Base-by-base conservation (phyloP, 441 rosid species). In the Capsella rubella region DNA sequence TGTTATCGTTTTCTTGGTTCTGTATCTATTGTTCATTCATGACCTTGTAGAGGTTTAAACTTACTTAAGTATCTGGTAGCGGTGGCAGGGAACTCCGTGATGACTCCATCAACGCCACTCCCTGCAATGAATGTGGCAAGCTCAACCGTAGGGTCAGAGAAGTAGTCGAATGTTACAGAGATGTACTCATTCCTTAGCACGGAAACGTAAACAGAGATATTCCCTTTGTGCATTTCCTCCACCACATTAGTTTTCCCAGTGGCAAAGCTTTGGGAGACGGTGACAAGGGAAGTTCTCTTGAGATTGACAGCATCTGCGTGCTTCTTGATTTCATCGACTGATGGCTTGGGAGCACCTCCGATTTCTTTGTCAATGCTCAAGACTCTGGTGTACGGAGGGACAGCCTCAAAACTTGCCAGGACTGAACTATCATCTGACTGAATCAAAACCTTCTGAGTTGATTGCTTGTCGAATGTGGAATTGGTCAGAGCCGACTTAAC, bases 351-450 rank as follows among this genome's bases (percentile, higher is more conserved):
- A 29, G 87, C 93, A 28, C 69, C 86, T 3, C 92, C 74, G 49
- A 94, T 71, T 25, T 69, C 82, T 14, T 87, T 78, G 11, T 76
- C 67, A 14, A 94, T 82, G 63, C 42, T 27, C 49, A 92, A 73
- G 25, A 90, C 83, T 82, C 91, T 86, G 37, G 80, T 78, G 85
- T 82, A 92, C 9, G 85, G 69, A 6, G 84, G 75, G 21, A 81
- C 56, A 13, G 81, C 81, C 21, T 78, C 64, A 64, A 92, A 95
- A 65, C 80, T 84, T 6, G 84, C 50, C 64, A 95, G 60, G 14
- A 95, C 97, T 0, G 97, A 85, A 8, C 82, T 87, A 75, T 95
- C 97, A 25, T 89, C 96, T 28, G 97, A 95, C 74, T 83, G 82
- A 56, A 95, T 88, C 68, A 90, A 50, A 42, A 92, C 93, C 67